phyloP scores from a whole-genome alignment of 495 filamentous ascomycete species.

The Immersiella caudata region DNA sequence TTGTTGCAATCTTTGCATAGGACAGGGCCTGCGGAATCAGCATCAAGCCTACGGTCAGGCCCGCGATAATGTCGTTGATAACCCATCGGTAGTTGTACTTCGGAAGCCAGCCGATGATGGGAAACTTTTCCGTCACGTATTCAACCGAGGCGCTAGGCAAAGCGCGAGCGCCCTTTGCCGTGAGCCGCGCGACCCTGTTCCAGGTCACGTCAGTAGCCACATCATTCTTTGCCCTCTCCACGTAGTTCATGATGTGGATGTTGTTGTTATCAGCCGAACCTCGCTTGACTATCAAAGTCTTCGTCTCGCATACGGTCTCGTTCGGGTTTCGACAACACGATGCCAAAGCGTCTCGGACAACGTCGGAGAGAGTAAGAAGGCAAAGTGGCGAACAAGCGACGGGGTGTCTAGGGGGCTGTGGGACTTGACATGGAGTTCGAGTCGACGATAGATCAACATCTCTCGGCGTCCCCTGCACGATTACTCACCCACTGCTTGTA shows the following conservation, averaged over 20 bases:
- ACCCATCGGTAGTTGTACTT: conserved; percentile 52
- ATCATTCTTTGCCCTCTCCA: conserved; percentile 32
- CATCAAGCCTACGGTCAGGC: conserved; percentile 54
- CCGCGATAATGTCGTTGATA: conserved; percentile 53
- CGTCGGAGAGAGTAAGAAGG: background rate
- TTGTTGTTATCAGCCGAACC: background rate
- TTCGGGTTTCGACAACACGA: background rate
- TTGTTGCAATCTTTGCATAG: conserved; percentile 57
- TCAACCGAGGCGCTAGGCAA: conserved; percentile 44
- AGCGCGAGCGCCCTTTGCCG: conserved; percentile 32
- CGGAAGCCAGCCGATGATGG: conserved; percentile 57
- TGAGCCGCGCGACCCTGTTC: conserved; percentile 39
- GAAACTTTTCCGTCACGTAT: conserved; percentile 55
- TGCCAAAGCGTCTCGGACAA: background rate
- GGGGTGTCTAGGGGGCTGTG: background rate
- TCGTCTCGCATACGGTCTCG: background rate
- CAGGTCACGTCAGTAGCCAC: conserved; percentile 41
- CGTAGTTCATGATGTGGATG: conserved; percentile 14
- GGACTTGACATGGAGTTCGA: background rate
- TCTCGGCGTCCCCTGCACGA: background rate
- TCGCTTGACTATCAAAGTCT: no score
- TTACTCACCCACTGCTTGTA: background rate
- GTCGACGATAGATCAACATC: background rate
- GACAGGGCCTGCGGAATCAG: conserved; percentile 55
- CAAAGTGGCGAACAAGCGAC: background rate